Conservation (phyloP, 139 green algal species). For the Eudorina sp. region DNA sequence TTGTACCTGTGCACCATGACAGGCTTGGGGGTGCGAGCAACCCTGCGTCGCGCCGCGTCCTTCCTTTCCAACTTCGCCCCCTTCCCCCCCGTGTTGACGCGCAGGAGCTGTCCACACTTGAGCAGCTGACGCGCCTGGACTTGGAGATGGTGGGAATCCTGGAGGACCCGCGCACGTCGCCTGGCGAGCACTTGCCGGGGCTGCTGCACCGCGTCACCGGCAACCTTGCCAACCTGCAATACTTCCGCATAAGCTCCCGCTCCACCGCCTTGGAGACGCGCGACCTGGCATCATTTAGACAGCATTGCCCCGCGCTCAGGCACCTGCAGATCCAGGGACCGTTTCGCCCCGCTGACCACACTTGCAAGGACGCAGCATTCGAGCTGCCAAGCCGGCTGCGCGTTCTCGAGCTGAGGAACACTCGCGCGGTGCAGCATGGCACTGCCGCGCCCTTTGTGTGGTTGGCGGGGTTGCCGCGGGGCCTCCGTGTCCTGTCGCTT, state of each 20-base stretch:
- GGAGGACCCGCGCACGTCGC: neutral
- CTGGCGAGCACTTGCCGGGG: neutral
- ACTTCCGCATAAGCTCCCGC: neutral
- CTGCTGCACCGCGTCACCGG: neutral
- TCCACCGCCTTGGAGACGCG: neutral
- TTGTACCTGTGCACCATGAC: no score
- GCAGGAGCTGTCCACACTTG: neutral
- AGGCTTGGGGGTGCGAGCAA: no score
- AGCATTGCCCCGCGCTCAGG: neutral
- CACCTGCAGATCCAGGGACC: neutral
- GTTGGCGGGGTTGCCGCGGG: neutral
- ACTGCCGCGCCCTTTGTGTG: neutral
- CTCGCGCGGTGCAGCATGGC: neutral
- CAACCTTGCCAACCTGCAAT: neutral
- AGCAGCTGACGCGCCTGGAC: neutral
- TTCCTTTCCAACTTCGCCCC: no score
- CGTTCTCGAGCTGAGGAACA: neutral
- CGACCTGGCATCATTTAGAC: neutral
- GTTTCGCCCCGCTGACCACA: neutral
- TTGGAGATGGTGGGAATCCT: slow-evolving; percentile 13
- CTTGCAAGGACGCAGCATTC: no score
- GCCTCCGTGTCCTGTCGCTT: neutral
- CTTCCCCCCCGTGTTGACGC: no score
- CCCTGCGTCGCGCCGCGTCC: no score
- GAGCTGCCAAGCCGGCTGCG: neutral